Base-by-base conservation (phyloP, 768 basidiomycete genomes). In the Lactarius psammicola region DNA sequence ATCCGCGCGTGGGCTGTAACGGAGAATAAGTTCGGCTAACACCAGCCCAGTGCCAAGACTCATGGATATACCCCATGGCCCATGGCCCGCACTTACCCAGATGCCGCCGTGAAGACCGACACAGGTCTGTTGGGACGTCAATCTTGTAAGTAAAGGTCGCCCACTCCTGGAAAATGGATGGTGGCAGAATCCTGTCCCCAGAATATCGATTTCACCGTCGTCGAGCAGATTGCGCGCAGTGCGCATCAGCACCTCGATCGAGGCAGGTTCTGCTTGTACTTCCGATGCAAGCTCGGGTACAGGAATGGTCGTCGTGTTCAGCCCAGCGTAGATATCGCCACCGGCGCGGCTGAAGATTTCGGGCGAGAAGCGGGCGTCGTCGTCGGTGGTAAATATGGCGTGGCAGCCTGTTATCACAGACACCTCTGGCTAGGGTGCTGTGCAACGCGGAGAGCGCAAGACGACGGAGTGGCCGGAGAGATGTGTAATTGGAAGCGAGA, bases 41-140 rank as follows among this genome's bases (percentile, higher is more conserved):
- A 76, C 74, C 20, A 67, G 62, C 28, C 76, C 76, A 51, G 75
- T 75, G 42, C 75, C 77, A 20, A 76, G 70, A 51, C 75, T 72
- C 51, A 77, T 60, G 31, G 68, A 68, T 65, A 78, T 75, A 54
- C 76, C 76, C 78, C 79, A 80, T 34, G 77, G 76, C n/a, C 77
- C 78, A 60, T 78, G 77, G 4, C 77, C 78, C 0, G 75, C 73
- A 33, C 76, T 73, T 57, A 78, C 69, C 63, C 71, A 76, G 56
- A 76, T 71, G 10, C 72, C 72, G 46, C 69, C 67, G 34, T 62
- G 66, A 28, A 61, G 46, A 56, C 69, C 71, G 36, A 70, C 69
- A 42, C 76, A 75, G 55, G 75, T 70, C 58, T 74, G 70, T 53
- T 71, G 69, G 56, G 67, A 63, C 42, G 65, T 62, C 65, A 79